Evolutionary conservation across 2,329 filamentous ascomycete species (phyloP).

Genomic region (Blastomyces parvus): DNA sequence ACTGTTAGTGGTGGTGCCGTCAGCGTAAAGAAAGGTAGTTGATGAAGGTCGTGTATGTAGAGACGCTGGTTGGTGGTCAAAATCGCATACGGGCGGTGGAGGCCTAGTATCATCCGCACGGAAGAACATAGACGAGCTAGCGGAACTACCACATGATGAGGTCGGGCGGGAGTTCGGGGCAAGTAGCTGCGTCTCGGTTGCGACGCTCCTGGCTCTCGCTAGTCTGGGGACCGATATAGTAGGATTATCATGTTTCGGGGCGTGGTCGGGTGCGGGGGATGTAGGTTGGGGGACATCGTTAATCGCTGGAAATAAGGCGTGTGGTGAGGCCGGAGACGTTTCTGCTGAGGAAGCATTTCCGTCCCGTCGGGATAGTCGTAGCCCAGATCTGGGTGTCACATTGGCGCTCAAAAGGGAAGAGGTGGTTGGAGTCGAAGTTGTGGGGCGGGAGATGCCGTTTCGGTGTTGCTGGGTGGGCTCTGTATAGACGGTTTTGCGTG

Average conservation of each 20-base stretch:
- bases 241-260: conserved; percentile 23
- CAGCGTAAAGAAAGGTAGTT: conserved; percentile 30
- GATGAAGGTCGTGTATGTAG: conserved; percentile 17
- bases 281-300: background rate
- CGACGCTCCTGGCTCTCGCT: conserved; percentile 30
- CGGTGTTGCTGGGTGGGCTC: conserved; percentile 25
- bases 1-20: conserved; percentile 28
- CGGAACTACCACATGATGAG: conserved; percentile 28
- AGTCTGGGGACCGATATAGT: conserved; percentile 25
- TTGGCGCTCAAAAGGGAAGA: conserved; percentile 54
- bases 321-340: conserved; percentile 31
- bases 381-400: conserved; percentile 68
- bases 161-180: conserved; percentile 23
- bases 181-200: conserved; percentile 27
- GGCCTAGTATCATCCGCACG: conserved; percentile 70
- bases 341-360: conserved; percentile 58
- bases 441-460: conserved; percentile 30
- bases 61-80: conserved; percentile 21
- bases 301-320: conserved; percentile 19
- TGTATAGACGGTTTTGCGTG: conserved; percentile 27
- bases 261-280: conserved; percentile 15
- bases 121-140: conserved; percentile 64
- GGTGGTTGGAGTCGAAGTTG: conserved; percentile 47
- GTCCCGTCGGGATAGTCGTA: conserved; percentile 61
- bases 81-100: conserved; percentile 30